Conservation (phyloP, 2,329 filamentous ascomycete species). For the Pseudogymnoascus sp. region DNA sequence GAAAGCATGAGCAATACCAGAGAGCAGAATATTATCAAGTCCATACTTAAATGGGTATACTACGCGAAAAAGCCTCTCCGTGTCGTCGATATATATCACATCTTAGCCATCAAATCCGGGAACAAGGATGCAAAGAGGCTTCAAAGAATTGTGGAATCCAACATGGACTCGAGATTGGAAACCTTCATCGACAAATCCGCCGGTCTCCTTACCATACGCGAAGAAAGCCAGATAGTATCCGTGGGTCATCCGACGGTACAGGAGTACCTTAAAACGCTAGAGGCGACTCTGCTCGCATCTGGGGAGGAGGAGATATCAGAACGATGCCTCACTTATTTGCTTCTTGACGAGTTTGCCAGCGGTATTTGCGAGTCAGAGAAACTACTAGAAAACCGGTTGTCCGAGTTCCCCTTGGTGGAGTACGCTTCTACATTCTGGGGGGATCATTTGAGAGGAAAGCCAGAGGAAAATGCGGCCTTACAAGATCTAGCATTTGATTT, state of each 20-base stretch:
- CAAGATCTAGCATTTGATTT: not conserved
- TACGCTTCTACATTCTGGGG: not conserved
- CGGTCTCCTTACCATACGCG: not conserved
- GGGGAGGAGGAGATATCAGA: not conserved
- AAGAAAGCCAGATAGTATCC: not conserved
- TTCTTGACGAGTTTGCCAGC: not conserved
- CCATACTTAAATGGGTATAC: not conserved
- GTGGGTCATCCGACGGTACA: not conserved
- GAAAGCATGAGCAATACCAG: not conserved
- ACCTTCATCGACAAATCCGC: not conserved
- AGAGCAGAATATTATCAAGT: not conserved
- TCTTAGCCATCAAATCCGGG: not conserved
- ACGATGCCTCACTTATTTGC: not conserved
- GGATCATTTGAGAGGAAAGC: not conserved
- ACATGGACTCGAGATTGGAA: not conserved
- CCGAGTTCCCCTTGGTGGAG: not conserved
- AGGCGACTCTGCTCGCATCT: not conserved
- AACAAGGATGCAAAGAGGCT: not conserved
- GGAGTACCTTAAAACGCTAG: not conserved
- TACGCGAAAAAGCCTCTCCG: not conserved
- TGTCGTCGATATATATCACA: not conserved
- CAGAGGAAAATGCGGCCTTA: not conserved
- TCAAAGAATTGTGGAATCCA: not conserved
- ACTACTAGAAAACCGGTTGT: not conserved
- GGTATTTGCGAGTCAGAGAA: not conserved